These are phyloP conservation scores for Pyrus hybrid DNA, from an alignment of 331 rosid genomes.

Conservation along the genomic window DNA sequence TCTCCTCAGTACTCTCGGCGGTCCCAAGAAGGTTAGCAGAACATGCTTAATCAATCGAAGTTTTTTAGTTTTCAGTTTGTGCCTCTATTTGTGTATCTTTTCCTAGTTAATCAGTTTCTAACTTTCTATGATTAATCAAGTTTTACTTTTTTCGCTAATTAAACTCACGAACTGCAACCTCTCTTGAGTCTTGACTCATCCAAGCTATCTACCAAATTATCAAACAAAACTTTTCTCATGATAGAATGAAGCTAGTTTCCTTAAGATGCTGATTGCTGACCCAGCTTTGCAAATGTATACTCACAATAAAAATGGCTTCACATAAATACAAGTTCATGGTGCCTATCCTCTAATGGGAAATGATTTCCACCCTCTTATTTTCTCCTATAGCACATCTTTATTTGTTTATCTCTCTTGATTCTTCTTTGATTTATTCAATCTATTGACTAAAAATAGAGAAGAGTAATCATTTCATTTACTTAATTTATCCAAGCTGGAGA, in stretches of 20 bases:
- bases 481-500: neutral
- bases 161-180: neutral
- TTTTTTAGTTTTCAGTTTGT: neutral
- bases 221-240: neutral
- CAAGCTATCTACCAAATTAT: neutral
- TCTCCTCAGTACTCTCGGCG: neutral
- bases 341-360: neutral
- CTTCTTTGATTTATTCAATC: neutral
- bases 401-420: too few species aligned
- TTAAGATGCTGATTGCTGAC: neutral
- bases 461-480: neutral
- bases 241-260: neutral
- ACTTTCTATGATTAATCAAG: neutral
- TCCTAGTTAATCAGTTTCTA: neutral
- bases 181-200: neutral
- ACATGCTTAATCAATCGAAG: neutral
- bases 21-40: conserved; percentile 9
- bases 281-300: neutral
- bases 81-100: neutral
- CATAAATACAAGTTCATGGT: neutral
- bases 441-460: too few species aligned
- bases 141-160: neutral
- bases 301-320: neutral
- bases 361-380: too few species aligned
- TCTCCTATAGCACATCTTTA: too few species aligned